Percentiles rank a stretch among this genome's conserved stretches.
phyloP scores from a whole-genome alignment of 2,329 filamentous ascomycete genomes.

The Microdochium nivale region DNA sequence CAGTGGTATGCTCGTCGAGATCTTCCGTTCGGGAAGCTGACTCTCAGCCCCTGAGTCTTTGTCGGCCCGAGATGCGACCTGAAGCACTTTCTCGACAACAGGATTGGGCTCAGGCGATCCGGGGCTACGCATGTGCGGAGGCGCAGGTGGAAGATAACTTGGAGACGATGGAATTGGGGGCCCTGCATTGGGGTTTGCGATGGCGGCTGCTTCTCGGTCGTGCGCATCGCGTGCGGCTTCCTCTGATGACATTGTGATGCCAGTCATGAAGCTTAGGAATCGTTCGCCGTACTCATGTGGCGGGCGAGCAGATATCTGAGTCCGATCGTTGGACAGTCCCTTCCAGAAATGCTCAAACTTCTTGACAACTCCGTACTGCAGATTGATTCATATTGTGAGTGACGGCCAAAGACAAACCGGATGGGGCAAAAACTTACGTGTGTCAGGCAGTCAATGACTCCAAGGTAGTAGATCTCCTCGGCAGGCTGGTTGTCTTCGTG shows the following conservation, averaged over 20 bases:
- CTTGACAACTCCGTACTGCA: conserved; percentile 85
- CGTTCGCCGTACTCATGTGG: conserved; percentile 88
- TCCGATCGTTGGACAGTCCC: conserved; percentile 73
- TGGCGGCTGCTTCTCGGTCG: conserved; percentile 45
- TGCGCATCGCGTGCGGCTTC: conserved; percentile 62
- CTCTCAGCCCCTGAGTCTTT: conserved; percentile 20
- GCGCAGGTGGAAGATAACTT: conserved; percentile 20
- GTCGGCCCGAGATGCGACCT: conserved; percentile 17
- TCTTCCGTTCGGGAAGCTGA: conserved; percentile 19
- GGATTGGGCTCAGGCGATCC: conserved; percentile 20
- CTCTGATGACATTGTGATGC: conserved; percentile 83
- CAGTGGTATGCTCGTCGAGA: conserved; percentile 15
- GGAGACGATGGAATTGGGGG: conserved; percentile 12
- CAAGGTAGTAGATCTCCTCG: conserved; percentile 94
- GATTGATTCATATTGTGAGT: not conserved
- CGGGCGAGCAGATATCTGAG: conserved; percentile 85
- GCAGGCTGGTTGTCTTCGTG: conserved; percentile 79
- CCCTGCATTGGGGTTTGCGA: conserved; percentile 22
- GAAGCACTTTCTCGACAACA: conserved; percentile 17
- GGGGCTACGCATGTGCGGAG: conserved; percentile 20
- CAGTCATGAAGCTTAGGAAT: conserved; percentile 86
- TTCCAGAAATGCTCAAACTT: conserved; percentile 97
- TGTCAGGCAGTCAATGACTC: conserved; percentile 96
- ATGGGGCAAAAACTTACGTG: conserved; percentile 57
- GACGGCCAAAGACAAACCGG: not conserved